Evolutionary conservation across 768 basidiomycete species (phyloP).

Genomic region (Rhizopogon roseolus): DNA sequence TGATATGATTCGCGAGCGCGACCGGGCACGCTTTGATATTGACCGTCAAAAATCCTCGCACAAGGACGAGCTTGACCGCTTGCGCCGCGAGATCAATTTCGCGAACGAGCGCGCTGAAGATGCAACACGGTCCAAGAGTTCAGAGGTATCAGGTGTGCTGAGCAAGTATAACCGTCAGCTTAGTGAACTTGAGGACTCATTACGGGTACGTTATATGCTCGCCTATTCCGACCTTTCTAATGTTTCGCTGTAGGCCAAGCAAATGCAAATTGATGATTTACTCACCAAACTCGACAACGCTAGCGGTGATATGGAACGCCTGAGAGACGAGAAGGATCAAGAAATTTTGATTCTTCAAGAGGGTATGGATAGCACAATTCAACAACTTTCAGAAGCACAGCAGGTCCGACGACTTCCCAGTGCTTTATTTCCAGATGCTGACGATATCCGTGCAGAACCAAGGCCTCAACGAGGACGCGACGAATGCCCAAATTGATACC

Average conservation of each 20-base stretch:
- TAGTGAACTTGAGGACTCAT: slow-evolving; percentile 92
- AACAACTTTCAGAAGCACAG: slow-evolving; percentile 81
- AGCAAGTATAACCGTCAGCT: slow-evolving; percentile 94
- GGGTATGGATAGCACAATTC: slow-evolving; percentile 89
- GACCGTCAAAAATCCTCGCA: slow-evolving; percentile 92
- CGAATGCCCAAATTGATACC: slow-evolving; percentile 95
- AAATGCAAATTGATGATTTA: slow-evolving; percentile 94
- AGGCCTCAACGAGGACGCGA: slow-evolving; percentile 82
- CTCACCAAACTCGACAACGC: slow-evolving; percentile 75
- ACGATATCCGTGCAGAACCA: slow-evolving; percentile 50
- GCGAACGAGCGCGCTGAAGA: slow-evolving; percentile 99
- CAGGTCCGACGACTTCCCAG: slow-evolving; percentile 46
- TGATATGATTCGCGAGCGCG: slow-evolving; percentile 97
- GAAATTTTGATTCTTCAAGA: slow-evolving; percentile 95
- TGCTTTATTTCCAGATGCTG: background rate
- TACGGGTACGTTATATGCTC: slow-evolving; percentile 54
- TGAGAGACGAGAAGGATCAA: slow-evolving; percentile 94
- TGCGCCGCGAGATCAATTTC: slow-evolving; percentile 88
- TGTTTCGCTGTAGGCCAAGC: slow-evolving; percentile 64
- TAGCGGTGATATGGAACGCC: slow-evolving; percentile 67
- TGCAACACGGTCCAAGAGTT: slow-evolving; percentile 83
- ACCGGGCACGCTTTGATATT: slow-evolving; percentile 91
- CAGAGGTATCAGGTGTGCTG: slow-evolving; percentile 85
- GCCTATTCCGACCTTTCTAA: slow-evolving; percentile 8
- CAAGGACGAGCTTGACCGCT: slow-evolving; percentile 90